phyloP scores from a whole-genome alignment of 1,284 basidiomycete genomes.

The Tylopilus sp. region DNA sequence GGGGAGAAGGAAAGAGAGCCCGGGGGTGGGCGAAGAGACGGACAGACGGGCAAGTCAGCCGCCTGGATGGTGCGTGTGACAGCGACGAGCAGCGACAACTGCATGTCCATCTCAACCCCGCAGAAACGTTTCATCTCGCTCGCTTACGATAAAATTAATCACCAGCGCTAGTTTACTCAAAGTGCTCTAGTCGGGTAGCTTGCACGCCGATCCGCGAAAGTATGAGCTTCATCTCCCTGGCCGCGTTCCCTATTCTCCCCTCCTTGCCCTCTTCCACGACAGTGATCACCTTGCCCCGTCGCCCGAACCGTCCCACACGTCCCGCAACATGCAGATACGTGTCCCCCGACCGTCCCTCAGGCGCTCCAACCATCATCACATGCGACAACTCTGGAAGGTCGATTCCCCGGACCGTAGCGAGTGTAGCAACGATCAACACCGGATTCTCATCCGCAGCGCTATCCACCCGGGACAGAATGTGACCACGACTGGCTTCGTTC shows the following conservation, averaged over 20 bases:
- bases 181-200: conserved; percentile 40
- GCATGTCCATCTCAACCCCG: no score
- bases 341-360: conserved; percentile 50
- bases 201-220: conserved; percentile 44
- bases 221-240: conserved; percentile 44
- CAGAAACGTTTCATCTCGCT: no score
- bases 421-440: conserved; percentile 61
- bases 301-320: conserved; percentile 70
- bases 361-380: conserved; percentile 67
- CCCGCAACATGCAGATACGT: conserved; percentile 69
- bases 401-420: conserved; percentile 64
- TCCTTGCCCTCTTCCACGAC: conserved; percentile 44
- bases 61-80: no score
- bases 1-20: no score
- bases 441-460: conserved; percentile 46
- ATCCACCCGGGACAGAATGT: conserved; percentile 38
- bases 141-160: neutral
- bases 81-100: no score
- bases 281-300: conserved; percentile 58
- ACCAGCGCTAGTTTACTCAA: conserved; percentile 19
- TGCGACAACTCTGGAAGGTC: conserved; percentile 69
- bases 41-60: no score
- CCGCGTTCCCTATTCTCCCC: conserved; percentile 34
- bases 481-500: conserved; percentile 40
- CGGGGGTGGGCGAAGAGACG: no score